These are phyloP conservation scores for Cyclotella choctawhatcheeana DNA, from an alignment of 108 stramenopile genomes.

Conservation along the genomic window DNA sequence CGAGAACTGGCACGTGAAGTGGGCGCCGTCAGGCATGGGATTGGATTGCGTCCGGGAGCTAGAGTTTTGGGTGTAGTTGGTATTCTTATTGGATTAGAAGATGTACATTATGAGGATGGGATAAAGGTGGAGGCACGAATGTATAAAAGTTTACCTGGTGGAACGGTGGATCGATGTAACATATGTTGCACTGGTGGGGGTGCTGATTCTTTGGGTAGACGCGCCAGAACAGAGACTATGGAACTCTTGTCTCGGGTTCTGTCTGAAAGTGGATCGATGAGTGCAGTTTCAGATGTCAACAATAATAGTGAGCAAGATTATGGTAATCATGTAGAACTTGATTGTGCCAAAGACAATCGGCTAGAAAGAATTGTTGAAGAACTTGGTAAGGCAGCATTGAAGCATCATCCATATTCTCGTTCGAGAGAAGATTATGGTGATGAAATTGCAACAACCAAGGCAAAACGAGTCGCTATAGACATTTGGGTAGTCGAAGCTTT, in stretches of 20 bases:
- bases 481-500: slow-evolving; percentile 28
- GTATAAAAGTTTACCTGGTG: slow-evolving; percentile 74
- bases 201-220: slow-evolving; percentile 34
- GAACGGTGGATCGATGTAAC: slow-evolving; percentile 62
- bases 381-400: slow-evolving; percentile 25
- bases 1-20: slow-evolving; percentile 62
- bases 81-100: slow-evolving; percentile 65
- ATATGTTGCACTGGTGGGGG: slow-evolving; percentile 51
- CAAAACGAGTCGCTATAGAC: slow-evolving; percentile 13
- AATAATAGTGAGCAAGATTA: too few relatives aligned
- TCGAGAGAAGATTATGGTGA: slow-evolving; percentile 8
- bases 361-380: slow-evolving; percentile 41
- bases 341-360: too few relatives aligned
- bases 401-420: slow-evolving; percentile 23
- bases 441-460: neutral
- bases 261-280: neutral
- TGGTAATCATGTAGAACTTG: too few relatives aligned
- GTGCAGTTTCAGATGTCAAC: neutral
- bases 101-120: slow-evolving; percentile 33
- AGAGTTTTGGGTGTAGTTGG: slow-evolving; percentile 79
- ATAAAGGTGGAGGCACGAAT: slow-evolving; percentile 28
- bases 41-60: slow-evolving; percentile 69
- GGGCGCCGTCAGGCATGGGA: slow-evolving; percentile 61
- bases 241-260: slow-evolving; percentile 19
- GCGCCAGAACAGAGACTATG: slow-evolving; percentile 39